Conservation (phyloP, 2,329 filamentous ascomycete genomes). For the Talaromyces verruculosus region DNA sequence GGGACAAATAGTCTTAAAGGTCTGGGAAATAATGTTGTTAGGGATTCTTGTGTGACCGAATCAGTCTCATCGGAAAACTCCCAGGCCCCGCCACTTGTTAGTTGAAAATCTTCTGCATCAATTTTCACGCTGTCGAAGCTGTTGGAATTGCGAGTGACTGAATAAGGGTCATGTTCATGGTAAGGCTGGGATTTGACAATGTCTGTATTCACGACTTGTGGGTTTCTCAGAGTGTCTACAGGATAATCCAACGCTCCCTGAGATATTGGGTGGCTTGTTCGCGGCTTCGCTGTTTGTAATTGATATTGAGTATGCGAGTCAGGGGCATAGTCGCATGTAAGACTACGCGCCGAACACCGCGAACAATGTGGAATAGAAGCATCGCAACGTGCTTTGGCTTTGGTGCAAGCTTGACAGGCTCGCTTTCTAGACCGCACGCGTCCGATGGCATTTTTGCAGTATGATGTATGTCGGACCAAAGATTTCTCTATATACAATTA, state of each 20-base stretch:
- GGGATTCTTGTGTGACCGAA: not conserved
- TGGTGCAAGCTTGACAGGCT: slow-evolving; percentile 17
- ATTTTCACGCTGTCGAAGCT: not conserved
- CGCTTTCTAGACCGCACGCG: slow-evolving; percentile 15
- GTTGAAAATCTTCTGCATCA: not conserved
- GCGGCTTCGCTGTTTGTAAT: not conserved
- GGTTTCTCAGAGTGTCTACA: too few species aligned
- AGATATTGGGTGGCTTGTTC: not conserved
- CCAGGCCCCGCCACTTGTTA: not conserved
- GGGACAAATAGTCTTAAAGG: not conserved
- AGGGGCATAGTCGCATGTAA: slow-evolving; percentile 4
- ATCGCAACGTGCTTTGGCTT: slow-evolving; percentile 19
- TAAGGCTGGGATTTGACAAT: not conserved
- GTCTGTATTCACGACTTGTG: not conserved
- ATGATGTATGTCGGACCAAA: slow-evolving; percentile 4
- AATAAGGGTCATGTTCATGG: not conserved
- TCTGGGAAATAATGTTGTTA: not conserved
- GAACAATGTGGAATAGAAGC: slow-evolving; percentile 11
- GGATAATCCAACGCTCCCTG: not conserved
- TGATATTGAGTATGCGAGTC: not conserved
- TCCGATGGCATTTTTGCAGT: slow-evolving; percentile 15
- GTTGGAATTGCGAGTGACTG: not conserved
- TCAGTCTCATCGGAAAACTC: not conserved
- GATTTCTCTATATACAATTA: slow-evolving; percentile 11
- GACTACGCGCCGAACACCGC: not conserved